These are phyloP conservation scores for Sextonia rubra DNA, from an alignment of 164 flowering plant species.

Conservation along the genomic window DNA sequence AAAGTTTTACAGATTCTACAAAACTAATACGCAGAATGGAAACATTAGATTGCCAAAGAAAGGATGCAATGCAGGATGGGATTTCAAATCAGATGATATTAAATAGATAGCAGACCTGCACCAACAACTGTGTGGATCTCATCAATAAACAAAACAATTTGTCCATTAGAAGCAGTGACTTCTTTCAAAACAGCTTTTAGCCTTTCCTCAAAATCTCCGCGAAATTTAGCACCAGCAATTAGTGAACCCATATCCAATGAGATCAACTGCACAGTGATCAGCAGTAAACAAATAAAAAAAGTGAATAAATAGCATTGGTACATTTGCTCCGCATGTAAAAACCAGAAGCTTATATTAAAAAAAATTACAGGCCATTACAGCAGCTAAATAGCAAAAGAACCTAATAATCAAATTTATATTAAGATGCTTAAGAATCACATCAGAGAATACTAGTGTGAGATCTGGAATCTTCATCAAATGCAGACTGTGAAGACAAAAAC, in stretches of 20 bases:
- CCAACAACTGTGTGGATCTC: constrained; percentile 99
- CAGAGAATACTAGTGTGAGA: too few relatives aligned
- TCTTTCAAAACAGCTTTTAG: constrained; percentile 96
- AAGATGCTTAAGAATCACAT: too few relatives aligned
- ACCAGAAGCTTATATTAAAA: neutral
- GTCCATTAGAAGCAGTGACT: constrained; percentile 93
- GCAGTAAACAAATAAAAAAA: neutral
- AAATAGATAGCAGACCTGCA: constrained; percentile 54
- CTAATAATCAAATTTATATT: too few relatives aligned
- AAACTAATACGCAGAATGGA: neutral
- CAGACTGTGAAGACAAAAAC: too few relatives aligned
- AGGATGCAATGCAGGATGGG: neutral
- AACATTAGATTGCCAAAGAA: too few relatives aligned
- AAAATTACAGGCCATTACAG: neutral
- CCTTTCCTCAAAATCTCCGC: constrained; percentile 98
- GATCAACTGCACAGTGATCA: constrained; percentile 51
- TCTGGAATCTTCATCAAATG: too few relatives aligned
- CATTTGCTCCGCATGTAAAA: neutral
- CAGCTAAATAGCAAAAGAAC: neutral
- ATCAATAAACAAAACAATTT: constrained; percentile 88
- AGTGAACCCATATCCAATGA: constrained; percentile 95
- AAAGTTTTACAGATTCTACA: neutral
- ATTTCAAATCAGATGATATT: neutral
- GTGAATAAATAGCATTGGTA: neutral
- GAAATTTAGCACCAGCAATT: constrained; percentile 91